phyloP scores from a whole-genome alignment of 2,329 filamentous ascomycete genomes.

The Venturia nashicola region DNA sequence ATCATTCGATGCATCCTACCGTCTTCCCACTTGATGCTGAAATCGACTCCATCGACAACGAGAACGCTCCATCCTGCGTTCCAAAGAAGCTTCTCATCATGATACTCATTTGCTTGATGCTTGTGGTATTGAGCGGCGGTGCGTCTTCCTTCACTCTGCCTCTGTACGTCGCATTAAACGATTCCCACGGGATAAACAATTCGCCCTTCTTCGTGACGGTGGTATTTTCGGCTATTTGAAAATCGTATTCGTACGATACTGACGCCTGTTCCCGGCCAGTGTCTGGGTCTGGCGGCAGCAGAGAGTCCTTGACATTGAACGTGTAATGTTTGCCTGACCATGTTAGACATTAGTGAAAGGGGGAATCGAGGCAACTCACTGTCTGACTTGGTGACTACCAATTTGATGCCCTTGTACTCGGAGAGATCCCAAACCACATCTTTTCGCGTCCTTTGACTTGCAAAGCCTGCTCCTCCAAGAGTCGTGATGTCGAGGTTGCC shows the following conservation, averaged over 20 bases:
- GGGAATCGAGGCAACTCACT: conserved; percentile 18
- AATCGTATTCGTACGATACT: conserved; percentile 64
- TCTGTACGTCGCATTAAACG: conserved; percentile 61
- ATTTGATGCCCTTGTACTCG: conserved; percentile 46
- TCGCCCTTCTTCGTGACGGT: conserved; percentile 16
- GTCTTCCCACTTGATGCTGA: conserved; percentile 27
- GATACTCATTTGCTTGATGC: conserved; percentile 55
- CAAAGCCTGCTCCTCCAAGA: conserved; percentile 71
- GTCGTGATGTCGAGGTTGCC: conserved; percentile 62
- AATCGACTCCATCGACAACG: conserved; percentile 43
- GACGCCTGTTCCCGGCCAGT: conserved; percentile 61
- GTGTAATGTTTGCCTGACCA: conserved; percentile 52
- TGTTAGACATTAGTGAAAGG: neutral
- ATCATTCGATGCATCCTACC: neutral
- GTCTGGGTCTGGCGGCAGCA: conserved; percentile 41
- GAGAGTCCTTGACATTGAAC: conserved; percentile 59
- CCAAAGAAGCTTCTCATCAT: conserved; percentile 85
- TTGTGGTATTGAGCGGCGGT: conserved; percentile 43
- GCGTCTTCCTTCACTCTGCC: conserved; percentile 53
- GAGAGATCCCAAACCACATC: conserved; percentile 51
- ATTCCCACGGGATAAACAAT: conserved; percentile 50
- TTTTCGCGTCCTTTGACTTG: conserved; percentile 53
- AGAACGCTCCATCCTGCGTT: conserved; percentile 57
- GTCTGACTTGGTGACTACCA: conserved; percentile 43
- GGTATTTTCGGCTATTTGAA: conserved; percentile 27